These are phyloP conservation scores for Fomitopsis betulina DNA, from an alignment of 1,284 basidiomycete species.

Conservation along the genomic window DNA sequence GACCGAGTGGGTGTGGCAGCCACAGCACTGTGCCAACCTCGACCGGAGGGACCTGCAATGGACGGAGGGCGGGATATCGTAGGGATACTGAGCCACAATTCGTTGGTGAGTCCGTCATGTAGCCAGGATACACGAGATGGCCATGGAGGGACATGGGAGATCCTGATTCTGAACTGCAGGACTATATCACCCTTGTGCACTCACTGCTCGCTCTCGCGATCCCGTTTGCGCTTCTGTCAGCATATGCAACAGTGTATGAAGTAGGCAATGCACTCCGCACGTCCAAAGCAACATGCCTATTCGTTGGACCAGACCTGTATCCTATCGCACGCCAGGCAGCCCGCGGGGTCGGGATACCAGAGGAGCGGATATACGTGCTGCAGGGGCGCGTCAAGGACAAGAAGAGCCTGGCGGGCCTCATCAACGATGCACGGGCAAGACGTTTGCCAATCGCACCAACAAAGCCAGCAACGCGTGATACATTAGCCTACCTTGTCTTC, in stretches of 20 bases:
- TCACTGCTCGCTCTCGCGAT: slow-evolving; percentile 51
- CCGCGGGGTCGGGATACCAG: slow-evolving; percentile 43
- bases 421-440: slow-evolving; percentile 35
- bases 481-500: slow-evolving; percentile 68
- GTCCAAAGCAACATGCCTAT: slow-evolving; percentile 52
- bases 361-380: slow-evolving; percentile 51
- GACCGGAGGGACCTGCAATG: slow-evolving; percentile 48
- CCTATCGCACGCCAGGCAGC: slow-evolving; percentile 46
- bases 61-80: slow-evolving; percentile 47
- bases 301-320: slow-evolving; percentile 53
- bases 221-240: slow-evolving; percentile 60
- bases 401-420: slow-evolving; percentile 41
- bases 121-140: not conserved
- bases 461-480: slow-evolving; percentile 46
- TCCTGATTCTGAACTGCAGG: slow-evolving; percentile 34
- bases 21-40: slow-evolving; percentile 47
- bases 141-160: not conserved
- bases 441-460: slow-evolving; percentile 38
- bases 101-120: slow-evolving; percentile 41
- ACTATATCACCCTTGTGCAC: slow-evolving; percentile 56
- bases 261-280: slow-evolving; percentile 52
- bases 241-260: slow-evolving; percentile 64
- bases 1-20: slow-evolving; percentile 49
- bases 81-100: slow-evolving; percentile 67
- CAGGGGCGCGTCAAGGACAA: slow-evolving; percentile 37